Evolutionary conservation across 140 eudicot species (phyloP).

Genomic region (Stevia rebaudiana): DNA sequence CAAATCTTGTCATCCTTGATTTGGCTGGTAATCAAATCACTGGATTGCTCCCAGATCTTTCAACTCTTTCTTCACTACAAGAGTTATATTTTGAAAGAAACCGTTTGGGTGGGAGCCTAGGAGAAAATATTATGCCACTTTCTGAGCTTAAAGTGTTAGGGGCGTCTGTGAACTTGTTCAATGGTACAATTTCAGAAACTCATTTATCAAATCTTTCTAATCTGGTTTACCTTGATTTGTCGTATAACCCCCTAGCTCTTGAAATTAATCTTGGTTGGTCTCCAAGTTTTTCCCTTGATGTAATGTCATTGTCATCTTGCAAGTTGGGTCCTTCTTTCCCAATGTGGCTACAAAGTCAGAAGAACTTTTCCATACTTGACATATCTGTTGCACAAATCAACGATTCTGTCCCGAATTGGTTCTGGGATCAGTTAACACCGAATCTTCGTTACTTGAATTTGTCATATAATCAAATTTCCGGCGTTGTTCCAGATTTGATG

Average conservation of each 20-base stretch:
- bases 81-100: constrained; percentile 3
- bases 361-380: neutral
- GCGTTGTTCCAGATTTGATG: constrained; percentile 1
- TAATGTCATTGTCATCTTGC: neutral
- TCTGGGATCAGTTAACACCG: constrained; percentile 3
- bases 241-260: neutral
- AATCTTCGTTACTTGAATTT: constrained; percentile 4
- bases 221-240: constrained; percentile 8
- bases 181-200: constrained; percentile 5
- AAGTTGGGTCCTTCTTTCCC: neutral
- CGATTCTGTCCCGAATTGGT: neutral
- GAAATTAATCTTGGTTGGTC: neutral
- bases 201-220: neutral
- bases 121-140: constrained; percentile 1
- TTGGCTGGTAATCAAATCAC: neutral
- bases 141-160: neutral
- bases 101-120: neutral
- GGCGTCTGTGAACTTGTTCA: neutral
- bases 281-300: neutral
- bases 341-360: neutral
- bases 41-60: constrained; percentile 14
- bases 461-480: neutral
- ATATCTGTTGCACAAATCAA: neutral
- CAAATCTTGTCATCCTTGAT: constrained; percentile 2
- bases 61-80: constrained; percentile 2